Conservation (phyloP, 2,329 filamentous ascomycete genomes). For the Diatrype stigma region DNA sequence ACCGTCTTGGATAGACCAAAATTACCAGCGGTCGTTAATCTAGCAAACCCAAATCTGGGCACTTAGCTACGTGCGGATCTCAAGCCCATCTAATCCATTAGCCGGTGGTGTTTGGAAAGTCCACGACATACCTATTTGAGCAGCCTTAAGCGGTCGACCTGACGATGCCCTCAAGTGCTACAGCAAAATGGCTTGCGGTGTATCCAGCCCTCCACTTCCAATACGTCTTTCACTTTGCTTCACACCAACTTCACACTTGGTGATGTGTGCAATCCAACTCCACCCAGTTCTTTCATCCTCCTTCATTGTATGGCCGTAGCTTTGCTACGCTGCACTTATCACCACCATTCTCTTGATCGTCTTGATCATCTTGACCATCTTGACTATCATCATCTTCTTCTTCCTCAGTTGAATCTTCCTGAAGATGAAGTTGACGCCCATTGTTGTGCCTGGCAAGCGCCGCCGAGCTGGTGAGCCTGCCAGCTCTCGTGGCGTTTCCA, state of each 20-base stretch:
- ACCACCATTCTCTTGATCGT: conserved; percentile 2
- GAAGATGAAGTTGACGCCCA: conserved; percentile 44
- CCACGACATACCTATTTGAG: not conserved
- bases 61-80: too few relatives aligned
- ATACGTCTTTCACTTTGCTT: not conserved
- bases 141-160: not conserved
- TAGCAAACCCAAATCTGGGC: too few relatives aligned
- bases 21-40: too few relatives aligned
- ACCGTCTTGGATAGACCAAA: too few relatives aligned
- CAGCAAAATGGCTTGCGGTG: not conserved
- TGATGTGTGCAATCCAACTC: not conserved
- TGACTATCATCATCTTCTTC: not conserved
- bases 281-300: not conserved
- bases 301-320: not conserved
- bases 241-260: not conserved
- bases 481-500: conserved; percentile 1
- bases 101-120: not conserved
- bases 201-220: not conserved
- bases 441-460: conserved; percentile 46
- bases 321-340: not conserved
- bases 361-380: conserved; percentile 3
- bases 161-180: not conserved
- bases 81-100: too few relatives aligned
- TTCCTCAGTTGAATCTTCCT: not conserved
- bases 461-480: conserved; percentile 12